phyloP scores from a whole-genome alignment of 148 eudicot species.

The Chenopodium suecicum region DNA sequence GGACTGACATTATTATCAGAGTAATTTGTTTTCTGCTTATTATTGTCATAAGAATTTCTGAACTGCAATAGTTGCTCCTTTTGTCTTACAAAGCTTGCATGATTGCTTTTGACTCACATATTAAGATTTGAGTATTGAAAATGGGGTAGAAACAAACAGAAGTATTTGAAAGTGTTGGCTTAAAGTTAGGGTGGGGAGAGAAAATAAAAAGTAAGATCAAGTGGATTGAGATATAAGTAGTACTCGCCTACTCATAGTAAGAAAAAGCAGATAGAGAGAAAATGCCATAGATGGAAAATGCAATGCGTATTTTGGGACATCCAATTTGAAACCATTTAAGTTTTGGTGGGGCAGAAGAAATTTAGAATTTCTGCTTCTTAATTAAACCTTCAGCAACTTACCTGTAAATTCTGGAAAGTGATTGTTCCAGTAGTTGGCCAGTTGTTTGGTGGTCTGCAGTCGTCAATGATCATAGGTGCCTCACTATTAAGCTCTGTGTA shows the following conservation, averaged over 20 bases:
- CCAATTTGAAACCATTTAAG: background rate
- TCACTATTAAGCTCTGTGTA: conserved; percentile 85
- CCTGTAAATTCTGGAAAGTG: conserved; percentile 73
- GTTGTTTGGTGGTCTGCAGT: conserved; percentile 58
- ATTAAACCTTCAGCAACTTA: conserved; percentile 23
- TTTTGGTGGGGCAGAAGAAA: background rate
- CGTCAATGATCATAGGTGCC: conserved; percentile 69
- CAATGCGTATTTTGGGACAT: background rate
- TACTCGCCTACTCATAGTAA: too few relatives aligned
- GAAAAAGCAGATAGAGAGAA: background rate
- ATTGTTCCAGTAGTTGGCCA: conserved; percentile 92
- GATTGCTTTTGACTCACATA: background rate
- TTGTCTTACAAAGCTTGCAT: background rate
- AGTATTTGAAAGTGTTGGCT: background rate
- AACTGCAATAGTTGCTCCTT: background rate
- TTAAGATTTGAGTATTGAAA: background rate
- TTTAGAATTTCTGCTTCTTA: background rate
- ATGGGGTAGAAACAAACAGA: background rate
- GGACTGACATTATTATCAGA: background rate
- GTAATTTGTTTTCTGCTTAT: background rate
- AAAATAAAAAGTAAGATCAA: background rate
- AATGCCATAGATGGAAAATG: background rate
- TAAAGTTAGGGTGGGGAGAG: too few relatives aligned
- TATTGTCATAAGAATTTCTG: background rate
- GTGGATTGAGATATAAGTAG: background rate